Percentiles rank a stretch among this genome's conserved stretches.
Evolutionary conservation across 192 early-diverging fungal species (phyloP).

Genomic region (Gryganskiella cystojenkinii): DNA sequence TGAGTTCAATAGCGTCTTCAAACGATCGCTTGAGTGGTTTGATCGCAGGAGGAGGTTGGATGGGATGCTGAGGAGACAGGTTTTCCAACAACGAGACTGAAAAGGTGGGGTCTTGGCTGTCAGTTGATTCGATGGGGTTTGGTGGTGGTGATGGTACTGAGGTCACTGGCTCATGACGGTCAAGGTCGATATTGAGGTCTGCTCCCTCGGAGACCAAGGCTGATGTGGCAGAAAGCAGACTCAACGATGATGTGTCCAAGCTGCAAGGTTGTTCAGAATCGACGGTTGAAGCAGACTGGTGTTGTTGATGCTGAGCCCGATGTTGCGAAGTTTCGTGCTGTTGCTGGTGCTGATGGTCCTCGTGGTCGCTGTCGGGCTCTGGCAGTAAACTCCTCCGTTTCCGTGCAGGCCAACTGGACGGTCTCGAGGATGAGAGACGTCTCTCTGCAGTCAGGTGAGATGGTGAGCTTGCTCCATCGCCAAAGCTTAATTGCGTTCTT

Average conservation of each 20-base stretch:
- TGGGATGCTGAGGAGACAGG: neutral
- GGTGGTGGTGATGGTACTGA: neutral
- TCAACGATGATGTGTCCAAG: slow-evolving; percentile 36
- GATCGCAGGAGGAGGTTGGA: slow-evolving; percentile 1
- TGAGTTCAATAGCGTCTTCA: slow-evolving; percentile 41
- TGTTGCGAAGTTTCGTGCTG: neutral
- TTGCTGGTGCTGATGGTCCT: neutral
- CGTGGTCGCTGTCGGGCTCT: too few species aligned
- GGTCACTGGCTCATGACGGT: neutral
- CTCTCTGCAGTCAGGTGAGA: neutral
- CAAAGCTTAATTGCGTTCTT: too few species aligned
- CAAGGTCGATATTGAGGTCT: neutral
- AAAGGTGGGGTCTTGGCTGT: too few species aligned
- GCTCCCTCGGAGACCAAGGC: slow-evolving; percentile 24
- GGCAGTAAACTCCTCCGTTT: slow-evolving; percentile 23
- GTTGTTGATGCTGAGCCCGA: neutral
- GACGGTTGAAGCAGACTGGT: neutral
- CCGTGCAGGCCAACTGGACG: slow-evolving; percentile 18
- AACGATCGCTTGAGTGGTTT: slow-evolving; percentile 34
- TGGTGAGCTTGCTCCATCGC: neutral
- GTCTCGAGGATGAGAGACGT: too few species aligned
- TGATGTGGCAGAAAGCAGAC: slow-evolving; percentile 34
- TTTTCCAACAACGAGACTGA: too few species aligned
- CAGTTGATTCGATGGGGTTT: neutral
- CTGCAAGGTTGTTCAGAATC: slow-evolving; percentile 2